Evolutionary conservation across 2,329 filamentous ascomycete species (phyloP).

Genomic region (Triangularia setosa): DNA sequence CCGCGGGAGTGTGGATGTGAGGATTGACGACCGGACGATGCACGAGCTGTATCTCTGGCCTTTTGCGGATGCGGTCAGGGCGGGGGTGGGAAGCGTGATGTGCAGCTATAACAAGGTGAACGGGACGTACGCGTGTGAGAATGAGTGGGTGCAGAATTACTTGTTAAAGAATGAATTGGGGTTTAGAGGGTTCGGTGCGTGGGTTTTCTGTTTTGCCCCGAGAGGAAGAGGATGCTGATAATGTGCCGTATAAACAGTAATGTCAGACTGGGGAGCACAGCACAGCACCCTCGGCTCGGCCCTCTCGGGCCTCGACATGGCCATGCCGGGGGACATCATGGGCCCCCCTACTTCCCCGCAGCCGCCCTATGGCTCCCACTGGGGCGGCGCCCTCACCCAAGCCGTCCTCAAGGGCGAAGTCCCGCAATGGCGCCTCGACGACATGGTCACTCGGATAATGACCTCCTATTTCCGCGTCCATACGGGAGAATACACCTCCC

Average conservation of each 20-base stretch:
- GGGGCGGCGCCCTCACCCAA: conserved; percentile 72
- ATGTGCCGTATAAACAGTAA: conserved; percentile 42
- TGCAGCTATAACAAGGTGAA: conserved; percentile 60
- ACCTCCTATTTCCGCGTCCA: conserved; percentile 36
- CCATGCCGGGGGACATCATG: conserved; percentile 63
- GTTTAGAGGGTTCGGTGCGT: conserved; percentile 57
- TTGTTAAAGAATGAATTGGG: conserved; percentile 70
- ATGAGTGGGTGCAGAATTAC: conserved; percentile 64
- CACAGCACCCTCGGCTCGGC: conserved; percentile 56
- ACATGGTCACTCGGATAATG: conserved; percentile 62
- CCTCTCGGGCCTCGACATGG: conserved; percentile 63
- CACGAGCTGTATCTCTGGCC: conserved; percentile 61
- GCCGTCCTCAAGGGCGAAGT: conserved; percentile 68
- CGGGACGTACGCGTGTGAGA: conserved; percentile 58
- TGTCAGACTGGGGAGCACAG: conserved; percentile 67
- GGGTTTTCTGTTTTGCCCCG: not conserved
- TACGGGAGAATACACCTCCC: conserved; percentile 22
- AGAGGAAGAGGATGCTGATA: not conserved
- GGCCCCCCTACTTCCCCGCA: conserved; percentile 54
- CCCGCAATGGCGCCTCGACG: conserved; percentile 66
- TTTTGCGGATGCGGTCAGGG: conserved; percentile 54
- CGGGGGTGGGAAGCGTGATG: conserved; percentile 45
- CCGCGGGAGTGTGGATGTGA: conserved; percentile 51
- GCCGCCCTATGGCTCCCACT: conserved; percentile 54
- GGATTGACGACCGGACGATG: conserved; percentile 54